Percentiles rank a stretch among this genome's conserved stretches.
Conservation (phyloP, 345 rosid species). For the Populus ilicifolia region DNA sequence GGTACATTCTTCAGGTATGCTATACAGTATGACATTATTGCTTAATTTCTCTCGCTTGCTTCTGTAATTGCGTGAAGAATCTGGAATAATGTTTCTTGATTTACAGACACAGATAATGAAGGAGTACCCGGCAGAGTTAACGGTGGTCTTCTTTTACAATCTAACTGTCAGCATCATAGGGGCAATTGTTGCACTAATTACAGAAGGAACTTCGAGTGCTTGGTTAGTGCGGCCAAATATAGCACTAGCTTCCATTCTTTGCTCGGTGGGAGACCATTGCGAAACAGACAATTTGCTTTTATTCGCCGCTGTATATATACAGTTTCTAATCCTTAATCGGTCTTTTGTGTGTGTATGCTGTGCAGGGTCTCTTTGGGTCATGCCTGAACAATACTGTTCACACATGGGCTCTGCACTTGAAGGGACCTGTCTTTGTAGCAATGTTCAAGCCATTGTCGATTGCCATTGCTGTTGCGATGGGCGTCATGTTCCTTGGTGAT, state of each 20-base stretch:
- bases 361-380: conserved; percentile 18
- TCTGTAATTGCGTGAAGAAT: too few relatives aligned
- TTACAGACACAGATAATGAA: conserved; percentile 74
- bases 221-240: conserved; percentile 58
- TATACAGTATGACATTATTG: not conserved
- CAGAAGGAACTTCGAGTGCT: conserved; percentile 46
- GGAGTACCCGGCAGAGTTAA: conserved; percentile 81
- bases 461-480: conserved; percentile 32
- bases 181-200: conserved; percentile 45
- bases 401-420: conserved; percentile 21
- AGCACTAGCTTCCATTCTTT: conserved; percentile 62
- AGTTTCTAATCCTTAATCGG: not conserved
- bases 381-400: conserved; percentile 15
- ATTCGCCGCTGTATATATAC: too few relatives aligned
- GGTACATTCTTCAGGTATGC: conserved; percentile 88
- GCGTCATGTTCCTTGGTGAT: conserved; percentile 27
- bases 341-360: not conserved
- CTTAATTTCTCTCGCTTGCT: too few relatives aligned
- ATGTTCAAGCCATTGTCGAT: conserved; percentile 35
- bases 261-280: conserved; percentile 55
- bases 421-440: conserved; percentile 30
- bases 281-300: not conserved
- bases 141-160: conserved; percentile 78
- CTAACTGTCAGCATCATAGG: conserved; percentile 58
- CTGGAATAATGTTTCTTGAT: not conserved